Percentiles rank a stretch among this genome's conserved stretches.
These are phyloP conservation scores for Coemansia sp. DNA, from an alignment of 192 early-diverging fungal species.

Conservation along the genomic window DNA sequence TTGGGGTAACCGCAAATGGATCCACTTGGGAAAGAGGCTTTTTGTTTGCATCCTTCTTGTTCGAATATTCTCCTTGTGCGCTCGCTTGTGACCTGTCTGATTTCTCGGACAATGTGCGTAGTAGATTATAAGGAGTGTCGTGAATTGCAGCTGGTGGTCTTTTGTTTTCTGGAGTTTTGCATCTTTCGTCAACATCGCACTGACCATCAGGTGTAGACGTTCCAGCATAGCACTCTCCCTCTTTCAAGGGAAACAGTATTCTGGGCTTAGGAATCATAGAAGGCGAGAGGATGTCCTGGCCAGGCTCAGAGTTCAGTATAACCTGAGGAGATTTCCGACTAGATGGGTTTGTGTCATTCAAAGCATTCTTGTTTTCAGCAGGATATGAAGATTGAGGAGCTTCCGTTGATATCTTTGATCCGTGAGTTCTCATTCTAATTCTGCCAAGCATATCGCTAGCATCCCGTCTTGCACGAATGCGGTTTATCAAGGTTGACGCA, in stretches of 20 bases:
- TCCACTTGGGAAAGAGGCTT: background rate
- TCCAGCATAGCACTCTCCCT: background rate
- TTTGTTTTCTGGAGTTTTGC: conserved; percentile 3
- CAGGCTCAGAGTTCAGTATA: conserved; percentile 17
- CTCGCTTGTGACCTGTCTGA: conserved; percentile 21
- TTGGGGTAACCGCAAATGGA: conserved; percentile 23
- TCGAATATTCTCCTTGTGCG: background rate
- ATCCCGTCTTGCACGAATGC: conserved; percentile 26
- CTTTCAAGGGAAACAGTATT: conserved; percentile 5
- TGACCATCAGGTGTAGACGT: background rate
- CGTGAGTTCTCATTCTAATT: conserved; percentile 18
- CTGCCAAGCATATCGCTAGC: conserved; percentile 31
- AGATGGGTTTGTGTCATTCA: background rate
- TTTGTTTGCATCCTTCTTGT: background rate
- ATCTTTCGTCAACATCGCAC: background rate
- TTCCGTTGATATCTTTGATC: background rate
- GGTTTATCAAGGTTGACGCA: conserved; percentile 24
- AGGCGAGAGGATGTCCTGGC: conserved; percentile 33
- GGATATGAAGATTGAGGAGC: background rate
- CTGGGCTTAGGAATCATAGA: conserved; percentile 26
- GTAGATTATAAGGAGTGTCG: conserved; percentile 20
- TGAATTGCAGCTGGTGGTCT: background rate
- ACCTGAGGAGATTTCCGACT: conserved; percentile 9
- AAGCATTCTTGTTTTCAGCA: background rate
- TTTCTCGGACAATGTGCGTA: conserved; percentile 37